These are phyloP conservation scores for Yamadazyma sp. DNA, from an alignment of 805 yeast genomes.

Conservation along the genomic window DNA sequence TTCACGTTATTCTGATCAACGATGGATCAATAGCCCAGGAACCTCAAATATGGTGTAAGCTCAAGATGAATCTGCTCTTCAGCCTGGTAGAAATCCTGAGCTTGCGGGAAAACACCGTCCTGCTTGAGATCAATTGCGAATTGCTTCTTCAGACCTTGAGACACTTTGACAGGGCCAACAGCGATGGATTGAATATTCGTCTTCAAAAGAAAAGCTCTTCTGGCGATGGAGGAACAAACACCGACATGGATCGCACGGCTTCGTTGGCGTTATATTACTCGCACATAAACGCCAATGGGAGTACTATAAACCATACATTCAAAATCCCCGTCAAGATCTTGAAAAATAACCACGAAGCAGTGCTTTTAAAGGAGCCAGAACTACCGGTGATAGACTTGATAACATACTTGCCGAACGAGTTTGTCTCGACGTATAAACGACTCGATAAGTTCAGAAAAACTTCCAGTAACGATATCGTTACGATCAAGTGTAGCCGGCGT, in stretches of 20 bases:
- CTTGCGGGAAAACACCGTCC: constrained; percentile 51
- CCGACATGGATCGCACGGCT: constrained; percentile 42
- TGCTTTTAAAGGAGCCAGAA: constrained; percentile 60
- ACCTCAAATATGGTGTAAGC: constrained; percentile 69
- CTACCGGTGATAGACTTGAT: constrained; percentile 54
- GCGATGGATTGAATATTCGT: constrained; percentile 51
- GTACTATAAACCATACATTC: constrained; percentile 60
- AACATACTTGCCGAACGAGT: constrained; percentile 51
- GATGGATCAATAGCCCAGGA: constrained; percentile 42
- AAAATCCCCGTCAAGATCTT: constrained; percentile 70
- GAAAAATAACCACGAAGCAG: constrained; percentile 51
- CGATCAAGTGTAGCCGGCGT: constrained; percentile 47
- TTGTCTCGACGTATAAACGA: constrained; percentile 55
- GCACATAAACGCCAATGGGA: constrained; percentile 41
- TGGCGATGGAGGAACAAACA: constrained; percentile 19
- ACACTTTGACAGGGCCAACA: constrained; percentile 54
- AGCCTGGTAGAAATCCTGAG: constrained; percentile 52
- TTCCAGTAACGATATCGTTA: constrained; percentile 40
- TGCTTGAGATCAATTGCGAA: constrained; percentile 63
- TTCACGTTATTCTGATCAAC: constrained; percentile 50
- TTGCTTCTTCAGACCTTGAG: constrained; percentile 56
- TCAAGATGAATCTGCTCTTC: constrained; percentile 47
- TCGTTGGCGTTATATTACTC: constrained; percentile 56
- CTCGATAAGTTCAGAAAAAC: constrained; percentile 63
- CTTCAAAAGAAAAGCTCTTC: constrained; percentile 45